Percentiles rank a stretch among this genome's conserved stretches.
Conservation (phyloP, 2,329 filamentous ascomycete species). For the Aspergillus uvarum region DNA sequence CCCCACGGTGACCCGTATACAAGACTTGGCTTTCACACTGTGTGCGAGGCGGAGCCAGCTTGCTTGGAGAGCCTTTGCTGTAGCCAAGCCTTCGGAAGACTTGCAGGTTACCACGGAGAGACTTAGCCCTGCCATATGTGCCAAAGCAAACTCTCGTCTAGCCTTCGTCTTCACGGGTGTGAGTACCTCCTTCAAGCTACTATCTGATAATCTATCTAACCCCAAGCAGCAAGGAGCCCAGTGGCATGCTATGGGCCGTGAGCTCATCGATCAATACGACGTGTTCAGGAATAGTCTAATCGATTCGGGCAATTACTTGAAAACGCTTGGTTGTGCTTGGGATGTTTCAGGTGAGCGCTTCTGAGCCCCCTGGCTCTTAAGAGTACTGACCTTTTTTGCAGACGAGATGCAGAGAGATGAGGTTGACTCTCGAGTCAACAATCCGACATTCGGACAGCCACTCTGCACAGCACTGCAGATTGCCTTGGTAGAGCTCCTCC, state of each 20-base stretch:
- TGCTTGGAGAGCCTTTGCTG: constrained; percentile 1
- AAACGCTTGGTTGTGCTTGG: constrained; percentile 14
- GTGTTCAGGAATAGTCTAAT: constrained; percentile 13
- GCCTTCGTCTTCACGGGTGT: constrained; percentile 1
- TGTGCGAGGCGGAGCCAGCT: constrained; percentile 1
- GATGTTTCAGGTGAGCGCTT: neutral
- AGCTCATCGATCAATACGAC: constrained; percentile 19
- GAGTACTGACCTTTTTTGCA: neutral
- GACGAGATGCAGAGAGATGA: constrained; percentile 17
- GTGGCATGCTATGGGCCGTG: constrained; percentile 29
- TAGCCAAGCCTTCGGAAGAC: neutral
- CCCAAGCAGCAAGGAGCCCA: constrained; percentile 27
- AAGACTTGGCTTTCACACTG: constrained; percentile 6
- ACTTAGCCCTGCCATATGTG: neutral
- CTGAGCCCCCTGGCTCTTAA: neutral
- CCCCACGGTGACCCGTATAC: neutral
- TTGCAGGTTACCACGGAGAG: neutral
- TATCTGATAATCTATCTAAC: constrained; percentile 3
- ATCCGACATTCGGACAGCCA: constrained; percentile 1
- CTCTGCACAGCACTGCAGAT: constrained; percentile 10
- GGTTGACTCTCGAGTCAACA: constrained; percentile 5
- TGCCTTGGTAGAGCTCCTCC: constrained; percentile 8
- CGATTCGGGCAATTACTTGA: constrained; percentile 14
- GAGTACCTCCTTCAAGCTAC: neutral
- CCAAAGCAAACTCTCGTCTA: neutral